Evolutionary conservation across 2,329 filamentous ascomycete genomes (phyloP).

Genomic region (Diaporthe citriasiana): DNA sequence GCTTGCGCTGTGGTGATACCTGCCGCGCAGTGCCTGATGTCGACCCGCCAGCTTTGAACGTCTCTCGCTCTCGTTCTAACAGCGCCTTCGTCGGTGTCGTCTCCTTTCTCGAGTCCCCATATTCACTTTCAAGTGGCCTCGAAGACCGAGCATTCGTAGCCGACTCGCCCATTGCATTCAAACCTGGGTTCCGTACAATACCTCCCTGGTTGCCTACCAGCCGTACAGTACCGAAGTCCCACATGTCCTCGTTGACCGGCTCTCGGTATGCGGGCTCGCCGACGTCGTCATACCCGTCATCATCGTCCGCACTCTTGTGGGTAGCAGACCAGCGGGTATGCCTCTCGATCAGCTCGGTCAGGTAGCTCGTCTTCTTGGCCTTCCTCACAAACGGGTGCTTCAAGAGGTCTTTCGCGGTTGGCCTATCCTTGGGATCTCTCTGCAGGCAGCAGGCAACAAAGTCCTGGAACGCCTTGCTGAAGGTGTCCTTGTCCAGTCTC

Average conservation of each 20-base stretch:
- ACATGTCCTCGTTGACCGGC: conserved; percentile 84
- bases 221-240: conserved; percentile 97
- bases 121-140: conserved; percentile 62
- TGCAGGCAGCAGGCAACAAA: conserved; percentile 88
- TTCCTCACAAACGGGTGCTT: conserved; percentile 91
- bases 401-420: conserved; percentile 87
- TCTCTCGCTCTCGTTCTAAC: conserved; percentile 62
- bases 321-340: conserved; percentile 88
- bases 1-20: conserved; percentile 72
- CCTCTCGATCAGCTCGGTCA: conserved; percentile 95
- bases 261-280: conserved; percentile 65
- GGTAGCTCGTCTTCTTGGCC: conserved; percentile 95
- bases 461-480: conserved; percentile 86
- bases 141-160: conserved; percentile 81
- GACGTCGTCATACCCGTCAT: conserved; percentile 72
- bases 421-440: conserved; percentile 89
- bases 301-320: conserved; percentile 78
- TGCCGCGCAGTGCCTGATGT: conserved; percentile 66
- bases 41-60: conserved; percentile 64
- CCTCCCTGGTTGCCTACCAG: conserved; percentile 78
- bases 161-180: conserved; percentile 83
- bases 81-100: conserved; percentile 63
- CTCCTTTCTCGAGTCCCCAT: conserved; percentile 66
- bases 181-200: conserved; percentile 67
- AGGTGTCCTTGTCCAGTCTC: conserved; percentile 79